These are phyloP conservation scores for Allium sativum DNA, from an alignment of 106 monocot species.

Conservation along the genomic window DNA sequence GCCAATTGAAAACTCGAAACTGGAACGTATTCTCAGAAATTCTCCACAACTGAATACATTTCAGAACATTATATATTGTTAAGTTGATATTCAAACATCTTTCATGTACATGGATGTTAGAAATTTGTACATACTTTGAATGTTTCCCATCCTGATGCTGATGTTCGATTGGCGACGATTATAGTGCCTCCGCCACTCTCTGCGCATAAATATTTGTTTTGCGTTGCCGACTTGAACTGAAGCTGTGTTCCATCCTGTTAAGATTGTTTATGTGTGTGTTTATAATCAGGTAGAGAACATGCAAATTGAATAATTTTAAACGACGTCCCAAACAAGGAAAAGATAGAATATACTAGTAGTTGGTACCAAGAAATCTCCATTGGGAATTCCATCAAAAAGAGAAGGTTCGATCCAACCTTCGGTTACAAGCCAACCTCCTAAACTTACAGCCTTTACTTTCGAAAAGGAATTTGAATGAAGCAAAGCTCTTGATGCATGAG, in stretches of 20 bases:
- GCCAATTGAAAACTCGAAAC: slow-evolving; percentile 35
- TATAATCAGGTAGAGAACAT: too few relatives aligned
- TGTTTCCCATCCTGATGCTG: slow-evolving; percentile 35
- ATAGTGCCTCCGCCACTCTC: slow-evolving; percentile 27
- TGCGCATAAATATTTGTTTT: slow-evolving; percentile 25
- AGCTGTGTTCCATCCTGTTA: slow-evolving; percentile 35
- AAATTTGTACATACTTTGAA: slow-evolving; percentile 23
- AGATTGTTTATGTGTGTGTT: too few relatives aligned
- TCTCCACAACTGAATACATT: slow-evolving; percentile 15
- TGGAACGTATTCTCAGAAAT: slow-evolving; percentile 30
- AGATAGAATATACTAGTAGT: too few relatives aligned
- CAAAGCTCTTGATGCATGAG: slow-evolving; percentile 5
- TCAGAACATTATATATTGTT: too few relatives aligned
- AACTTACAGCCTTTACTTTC: slow-evolving; percentile 44
- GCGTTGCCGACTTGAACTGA: slow-evolving; percentile 27
- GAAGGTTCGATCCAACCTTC: slow-evolving; percentile 80
- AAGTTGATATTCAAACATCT: too few relatives aligned
- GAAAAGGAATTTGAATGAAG: slow-evolving; percentile 6
- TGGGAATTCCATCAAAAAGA: slow-evolving; percentile 66
- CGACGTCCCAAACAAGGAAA: too few relatives aligned
- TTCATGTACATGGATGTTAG: too few relatives aligned
- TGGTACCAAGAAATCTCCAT: slow-evolving; percentile 63
- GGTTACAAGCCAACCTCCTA: slow-evolving; percentile 82
- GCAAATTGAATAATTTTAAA: too few relatives aligned
- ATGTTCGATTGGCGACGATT: slow-evolving; percentile 22